These are phyloP conservation scores for Umbelopsis sp. DNA, from an alignment of 371 early-diverging fungal genomes.

Conservation along the genomic window DNA sequence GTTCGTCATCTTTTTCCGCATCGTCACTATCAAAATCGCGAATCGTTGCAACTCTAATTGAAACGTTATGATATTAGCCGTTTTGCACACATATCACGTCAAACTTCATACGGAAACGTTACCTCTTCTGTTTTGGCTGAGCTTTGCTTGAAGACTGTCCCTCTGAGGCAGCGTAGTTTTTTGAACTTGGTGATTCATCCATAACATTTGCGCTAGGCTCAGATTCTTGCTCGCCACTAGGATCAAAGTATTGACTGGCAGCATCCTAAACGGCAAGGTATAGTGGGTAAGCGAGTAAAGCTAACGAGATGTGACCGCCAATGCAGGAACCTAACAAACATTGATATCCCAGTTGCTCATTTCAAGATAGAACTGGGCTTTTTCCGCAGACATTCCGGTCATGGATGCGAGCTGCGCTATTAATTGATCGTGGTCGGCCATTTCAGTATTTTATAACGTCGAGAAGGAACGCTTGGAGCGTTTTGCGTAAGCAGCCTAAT, in stretches of 20 bases:
- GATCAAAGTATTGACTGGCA: conserved; percentile 35
- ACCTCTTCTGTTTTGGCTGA: conserved; percentile 21
- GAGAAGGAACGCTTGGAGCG: not conserved
- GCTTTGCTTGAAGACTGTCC: conserved; percentile 21
- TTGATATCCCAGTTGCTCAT: conserved; percentile 77
- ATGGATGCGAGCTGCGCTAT: conserved; percentile 65
- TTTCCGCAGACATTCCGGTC: conserved; percentile 56
- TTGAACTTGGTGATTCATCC: conserved; percentile 10
- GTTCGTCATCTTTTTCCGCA: conserved; percentile 61
- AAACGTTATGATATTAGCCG: conserved; percentile 19
- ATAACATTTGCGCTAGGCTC: not conserved
- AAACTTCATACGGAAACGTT: not conserved
- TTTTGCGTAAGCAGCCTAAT: too few species aligned
- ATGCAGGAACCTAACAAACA: conserved; percentile 33
- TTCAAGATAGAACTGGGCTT: conserved; percentile 77
- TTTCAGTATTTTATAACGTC: conserved; percentile 16
- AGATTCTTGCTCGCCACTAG: conserved; percentile 9
- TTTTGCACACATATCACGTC: not conserved
- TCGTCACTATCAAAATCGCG: conserved; percentile 51
- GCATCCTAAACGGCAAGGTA: conserved; percentile 23
- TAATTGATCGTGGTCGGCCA: conserved; percentile 62
- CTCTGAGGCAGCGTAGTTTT: conserved; percentile 18
- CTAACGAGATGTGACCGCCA: too few species aligned
- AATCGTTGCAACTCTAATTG: conserved; percentile 64
- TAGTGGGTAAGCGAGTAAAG: too few species aligned